These are phyloP conservation scores for Cladosporium sp. DNA, from an alignment of 2,329 filamentous ascomycete species.

Conservation along the genomic window DNA sequence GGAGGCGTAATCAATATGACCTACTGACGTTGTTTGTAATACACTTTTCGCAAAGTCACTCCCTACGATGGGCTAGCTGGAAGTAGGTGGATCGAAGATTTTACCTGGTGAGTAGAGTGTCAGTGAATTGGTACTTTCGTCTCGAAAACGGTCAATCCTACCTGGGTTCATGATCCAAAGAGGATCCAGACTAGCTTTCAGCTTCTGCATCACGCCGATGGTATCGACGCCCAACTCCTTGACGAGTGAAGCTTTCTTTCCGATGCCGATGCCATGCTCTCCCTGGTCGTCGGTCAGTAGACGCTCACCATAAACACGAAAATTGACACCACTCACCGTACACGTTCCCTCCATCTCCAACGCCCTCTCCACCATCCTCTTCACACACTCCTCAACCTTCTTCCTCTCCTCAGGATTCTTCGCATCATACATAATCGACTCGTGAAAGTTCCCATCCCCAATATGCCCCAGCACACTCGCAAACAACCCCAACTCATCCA, in stretches of 20 bases:
- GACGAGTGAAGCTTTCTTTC: conserved; percentile 73
- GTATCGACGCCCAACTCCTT: conserved; percentile 77
- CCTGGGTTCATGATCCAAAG: conserved; percentile 87
- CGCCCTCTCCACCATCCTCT: conserved; percentile 85
- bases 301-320: background rate
- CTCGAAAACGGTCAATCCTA: conserved; percentile 48
- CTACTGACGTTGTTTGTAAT: no score
- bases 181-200: conserved; percentile 79
- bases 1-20: no score
- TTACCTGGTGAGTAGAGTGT: background rate
- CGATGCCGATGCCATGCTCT: conserved; percentile 79
- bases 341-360: conserved; percentile 92
- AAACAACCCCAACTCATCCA: conserved; percentile 79
- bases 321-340: conserved; percentile 41
- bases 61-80: background rate
- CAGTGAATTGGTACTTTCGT: background rate
- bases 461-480: conserved; percentile 85
- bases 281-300: conserved; percentile 39
- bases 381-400: conserved; percentile 73
- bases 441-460: conserved; percentile 91
- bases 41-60: no score
- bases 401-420: conserved; percentile 61
- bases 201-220: conserved; percentile 73
- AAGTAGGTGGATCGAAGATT: conserved; percentile 3
- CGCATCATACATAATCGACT: conserved; percentile 81